A percentile compares a stretch with the other conserved stretches of the same genome.
Evolutionary conservation across 2,329 filamentous ascomycete genomes (phyloP).

Genomic region (Macrophomina tecta): DNA sequence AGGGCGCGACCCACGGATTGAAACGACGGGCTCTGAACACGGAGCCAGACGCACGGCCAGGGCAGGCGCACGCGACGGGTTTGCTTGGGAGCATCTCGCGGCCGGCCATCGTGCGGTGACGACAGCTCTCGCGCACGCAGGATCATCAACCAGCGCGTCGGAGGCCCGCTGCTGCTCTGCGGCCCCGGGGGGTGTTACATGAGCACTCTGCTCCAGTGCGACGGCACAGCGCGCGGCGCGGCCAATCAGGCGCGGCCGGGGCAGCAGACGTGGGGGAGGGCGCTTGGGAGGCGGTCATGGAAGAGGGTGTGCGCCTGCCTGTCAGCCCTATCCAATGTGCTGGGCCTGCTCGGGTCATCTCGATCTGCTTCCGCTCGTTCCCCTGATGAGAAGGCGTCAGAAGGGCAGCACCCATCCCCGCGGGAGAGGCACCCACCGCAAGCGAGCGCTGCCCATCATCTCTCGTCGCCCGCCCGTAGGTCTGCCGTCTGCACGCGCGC

Average conservation of each 20-base stretch:
- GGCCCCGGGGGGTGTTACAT: conserved; percentile 9
- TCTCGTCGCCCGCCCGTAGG: neutral
- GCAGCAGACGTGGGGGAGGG: conserved; percentile 4
- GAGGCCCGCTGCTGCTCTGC: neutral
- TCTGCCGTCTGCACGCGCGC: conserved; percentile 10
- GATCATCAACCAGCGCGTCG: conserved; percentile 15
- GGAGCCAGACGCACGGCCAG: neutral
- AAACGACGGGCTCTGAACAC: conserved; percentile 4
- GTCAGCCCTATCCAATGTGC: conserved; percentile 25
- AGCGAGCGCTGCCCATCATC: conserved; percentile 23
- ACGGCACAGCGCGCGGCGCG: conserved; percentile 6
- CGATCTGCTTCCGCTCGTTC: neutral
- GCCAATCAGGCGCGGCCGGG: conserved; percentile 10
- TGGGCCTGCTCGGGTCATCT: conserved; percentile 22
- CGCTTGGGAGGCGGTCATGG: conserved; percentile 20
- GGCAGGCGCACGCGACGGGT: conserved; percentile 11
- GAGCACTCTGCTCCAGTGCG: neutral
- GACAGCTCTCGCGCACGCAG: conserved; percentile 8
- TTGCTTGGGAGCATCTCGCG: neutral
- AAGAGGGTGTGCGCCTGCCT: conserved; percentile 18
- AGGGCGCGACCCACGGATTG: conserved; percentile 7
- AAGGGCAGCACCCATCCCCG: conserved; percentile 15
- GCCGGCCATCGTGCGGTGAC: neutral
- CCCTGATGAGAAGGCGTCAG: neutral
- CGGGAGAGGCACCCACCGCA: conserved; percentile 24